phyloP scores from a whole-genome alignment of 495 filamentous ascomycete species.

The Aspergillus sparsus region DNA sequence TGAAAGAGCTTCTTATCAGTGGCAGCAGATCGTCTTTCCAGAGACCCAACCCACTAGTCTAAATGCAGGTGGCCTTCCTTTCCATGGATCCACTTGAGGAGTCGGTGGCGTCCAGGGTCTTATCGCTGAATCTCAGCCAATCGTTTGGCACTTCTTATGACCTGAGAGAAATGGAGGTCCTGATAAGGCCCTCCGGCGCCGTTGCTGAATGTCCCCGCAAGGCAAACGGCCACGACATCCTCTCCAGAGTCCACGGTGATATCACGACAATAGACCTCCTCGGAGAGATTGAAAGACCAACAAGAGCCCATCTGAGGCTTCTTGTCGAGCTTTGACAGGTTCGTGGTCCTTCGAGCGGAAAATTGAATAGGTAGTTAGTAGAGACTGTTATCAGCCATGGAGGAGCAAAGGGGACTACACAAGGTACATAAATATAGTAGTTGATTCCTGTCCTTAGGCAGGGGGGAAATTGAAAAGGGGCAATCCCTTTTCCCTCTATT shows the following conservation, averaged over 20 bases:
- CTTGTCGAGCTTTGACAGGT: not conserved
- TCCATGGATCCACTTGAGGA: slow-evolving; percentile 14
- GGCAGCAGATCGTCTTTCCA: not conserved
- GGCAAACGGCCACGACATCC: too few relatives aligned
- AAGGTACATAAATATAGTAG: too few relatives aligned
- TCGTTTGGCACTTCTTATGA: slow-evolving; percentile 20
- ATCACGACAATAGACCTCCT: not conserved
- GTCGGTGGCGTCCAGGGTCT: slow-evolving; percentile 24
- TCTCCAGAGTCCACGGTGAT: not conserved
- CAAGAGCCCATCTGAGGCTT: not conserved
- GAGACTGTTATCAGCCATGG: too few relatives aligned
- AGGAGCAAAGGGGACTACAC: too few relatives aligned
- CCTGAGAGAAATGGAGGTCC: slow-evolving; percentile 21
- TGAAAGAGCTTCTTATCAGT: not conserved
- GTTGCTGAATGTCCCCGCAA: not conserved
- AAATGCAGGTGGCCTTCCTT: slow-evolving; percentile 1
- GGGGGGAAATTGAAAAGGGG: too few relatives aligned
- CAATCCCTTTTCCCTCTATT: too few relatives aligned
- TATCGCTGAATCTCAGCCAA: slow-evolving; percentile 27
- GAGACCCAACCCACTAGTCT: slow-evolving; percentile 9
- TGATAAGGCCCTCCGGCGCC: slow-evolving; percentile 15
- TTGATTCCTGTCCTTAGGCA: too few relatives aligned
- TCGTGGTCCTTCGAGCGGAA: not conserved
- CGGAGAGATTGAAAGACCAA: not conserved
- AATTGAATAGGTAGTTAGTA: not conserved